These are phyloP conservation scores for Paramecium caudatum DNA, from an alignment of 73 alveolate species.

Conservation along the genomic window DNA sequence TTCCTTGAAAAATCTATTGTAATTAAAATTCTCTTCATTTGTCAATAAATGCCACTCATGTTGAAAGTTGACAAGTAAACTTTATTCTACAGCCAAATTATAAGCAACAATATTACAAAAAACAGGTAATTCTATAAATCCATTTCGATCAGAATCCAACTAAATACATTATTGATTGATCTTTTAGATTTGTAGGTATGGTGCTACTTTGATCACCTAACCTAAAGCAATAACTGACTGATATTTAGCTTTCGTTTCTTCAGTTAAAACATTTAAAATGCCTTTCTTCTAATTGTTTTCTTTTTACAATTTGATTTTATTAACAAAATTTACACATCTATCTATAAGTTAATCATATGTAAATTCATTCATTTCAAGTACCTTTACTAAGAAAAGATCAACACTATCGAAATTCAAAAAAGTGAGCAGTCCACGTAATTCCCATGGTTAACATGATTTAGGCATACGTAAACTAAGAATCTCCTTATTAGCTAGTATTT, in stretches of 20 bases:
- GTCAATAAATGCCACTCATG: slow-evolving; percentile 6
- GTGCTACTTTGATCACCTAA: neutral
- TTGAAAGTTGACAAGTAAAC: neutral
- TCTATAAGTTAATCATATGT: slow-evolving; percentile 55
- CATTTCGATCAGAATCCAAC: slow-evolving; percentile 43
- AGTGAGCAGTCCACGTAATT: neutral
- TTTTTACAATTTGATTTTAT: slow-evolving; percentile 40
- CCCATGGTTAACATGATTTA: slow-evolving; percentile 54
- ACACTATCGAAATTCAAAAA: slow-evolving; percentile 18
- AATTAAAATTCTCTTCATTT: slow-evolving; percentile 36
- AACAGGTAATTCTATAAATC: slow-evolving; percentile 56
- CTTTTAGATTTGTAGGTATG: neutral
- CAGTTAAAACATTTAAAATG: neutral
- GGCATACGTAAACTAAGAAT: neutral
- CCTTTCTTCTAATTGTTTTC: neutral
- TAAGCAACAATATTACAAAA: slow-evolving; percentile 45
- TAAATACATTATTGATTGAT: slow-evolving; percentile 14
- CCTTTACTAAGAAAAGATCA: slow-evolving; percentile 27
- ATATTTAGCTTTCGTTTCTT: neutral
- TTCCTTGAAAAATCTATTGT: slow-evolving; percentile 49
- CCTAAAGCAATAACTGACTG: neutral
- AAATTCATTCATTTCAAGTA: slow-evolving; percentile 8
- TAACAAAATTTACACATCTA: slow-evolving; percentile 38
- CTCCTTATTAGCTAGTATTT: neutral
- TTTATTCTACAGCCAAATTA: neutral